These are phyloP conservation scores for Gracilaria gracilis DNA, from an alignment of 23 red algal species.

Conservation along the genomic window DNA sequence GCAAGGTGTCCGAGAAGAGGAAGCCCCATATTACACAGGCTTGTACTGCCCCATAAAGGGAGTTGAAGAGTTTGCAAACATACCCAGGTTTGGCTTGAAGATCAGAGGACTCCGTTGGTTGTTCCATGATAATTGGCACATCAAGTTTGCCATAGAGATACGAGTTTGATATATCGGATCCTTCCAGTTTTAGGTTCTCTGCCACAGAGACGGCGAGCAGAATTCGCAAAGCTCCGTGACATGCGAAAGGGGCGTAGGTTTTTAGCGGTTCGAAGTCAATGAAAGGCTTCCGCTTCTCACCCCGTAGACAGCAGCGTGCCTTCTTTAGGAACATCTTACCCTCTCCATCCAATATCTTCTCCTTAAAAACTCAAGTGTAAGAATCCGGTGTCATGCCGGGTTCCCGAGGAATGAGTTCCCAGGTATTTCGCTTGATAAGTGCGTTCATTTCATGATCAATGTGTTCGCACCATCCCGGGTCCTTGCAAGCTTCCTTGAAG, in stretches of 20 bases:
- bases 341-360: neutral
- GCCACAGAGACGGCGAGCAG: conserved; percentile 6
- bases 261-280: no score
- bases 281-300: no score
- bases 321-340: conserved; percentile 14
- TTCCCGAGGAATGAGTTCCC: no score
- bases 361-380: conserved; percentile 31
- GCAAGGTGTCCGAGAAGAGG: neutral
- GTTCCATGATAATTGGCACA: neutral
- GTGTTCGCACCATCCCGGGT: neutral
- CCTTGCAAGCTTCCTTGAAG: neutral
- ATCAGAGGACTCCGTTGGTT: conserved; percentile 37
- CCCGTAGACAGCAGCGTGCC: no score
- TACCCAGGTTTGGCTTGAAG: neutral
- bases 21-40: no score
- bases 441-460: conserved; percentile 28
- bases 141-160: conserved; percentile 44
- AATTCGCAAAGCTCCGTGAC: conserved; percentile 7
- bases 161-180: neutral
- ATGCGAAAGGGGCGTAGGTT: no score
- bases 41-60: no score
- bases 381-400: neutral
- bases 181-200: conserved; percentile 28
- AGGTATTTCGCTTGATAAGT: no score
- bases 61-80: neutral